phyloP scores from a whole-genome alignment of 192 early-diverging fungal species.

The Coemansia sp. region DNA sequence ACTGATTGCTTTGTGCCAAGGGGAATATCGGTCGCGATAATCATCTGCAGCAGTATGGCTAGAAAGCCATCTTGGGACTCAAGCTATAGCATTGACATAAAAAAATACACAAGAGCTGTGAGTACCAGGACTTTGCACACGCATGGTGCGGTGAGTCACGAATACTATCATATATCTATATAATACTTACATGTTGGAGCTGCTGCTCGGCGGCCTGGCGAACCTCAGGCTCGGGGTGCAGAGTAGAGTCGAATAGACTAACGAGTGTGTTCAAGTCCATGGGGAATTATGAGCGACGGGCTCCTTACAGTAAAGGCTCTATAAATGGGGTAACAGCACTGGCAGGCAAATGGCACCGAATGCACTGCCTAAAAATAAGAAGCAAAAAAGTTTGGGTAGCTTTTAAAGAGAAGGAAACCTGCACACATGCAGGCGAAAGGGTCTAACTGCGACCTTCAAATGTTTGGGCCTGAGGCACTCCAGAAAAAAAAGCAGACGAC shows the following conservation, averaged over 20 bases:
- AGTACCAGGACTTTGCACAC: neutral
- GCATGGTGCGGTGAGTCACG: neutral
- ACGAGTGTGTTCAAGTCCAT: slow-evolving; percentile 47
- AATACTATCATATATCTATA: neutral
- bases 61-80: slow-evolving; percentile 49
- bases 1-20: slow-evolving; percentile 48
- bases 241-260: slow-evolving; percentile 70
- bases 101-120: neutral
- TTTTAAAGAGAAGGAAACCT: neutral
- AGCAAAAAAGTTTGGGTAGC: neutral
- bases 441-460: neutral
- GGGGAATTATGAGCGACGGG: neutral
- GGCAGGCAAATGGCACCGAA: neutral
- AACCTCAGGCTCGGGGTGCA: slow-evolving; percentile 73
- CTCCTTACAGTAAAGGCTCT: neutral
- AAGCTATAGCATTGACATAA: slow-evolving; percentile 25
- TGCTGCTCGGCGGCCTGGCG: slow-evolving; percentile 82
- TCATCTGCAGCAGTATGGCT: slow-evolving; percentile 48
- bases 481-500: neutral
- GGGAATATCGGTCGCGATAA: slow-evolving; percentile 29
- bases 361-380: slow-evolving; percentile 1
- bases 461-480: neutral
- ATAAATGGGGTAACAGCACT: neutral
- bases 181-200: slow-evolving; percentile 62
- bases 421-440: neutral